Percentiles rank a stretch among this genome's conserved stretches.
Evolutionary conservation across 139 green algal genomes (phyloP).

Genomic region (Chlorella sp.): DNA sequence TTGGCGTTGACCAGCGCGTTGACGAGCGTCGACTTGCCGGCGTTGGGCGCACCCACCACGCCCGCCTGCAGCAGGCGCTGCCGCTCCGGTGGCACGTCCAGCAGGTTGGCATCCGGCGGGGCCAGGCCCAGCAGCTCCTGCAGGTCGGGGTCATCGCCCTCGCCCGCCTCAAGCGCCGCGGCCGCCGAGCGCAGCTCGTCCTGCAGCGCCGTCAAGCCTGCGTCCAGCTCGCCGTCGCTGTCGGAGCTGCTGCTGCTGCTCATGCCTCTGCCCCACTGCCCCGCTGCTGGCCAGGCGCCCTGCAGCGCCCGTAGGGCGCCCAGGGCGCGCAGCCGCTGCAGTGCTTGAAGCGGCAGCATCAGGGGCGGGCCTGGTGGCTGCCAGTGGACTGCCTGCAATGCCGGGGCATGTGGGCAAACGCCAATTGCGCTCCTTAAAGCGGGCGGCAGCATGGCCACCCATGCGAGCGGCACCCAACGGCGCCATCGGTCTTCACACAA

Average conservation of each 20-base stretch:
- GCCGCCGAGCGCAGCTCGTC: neutral
- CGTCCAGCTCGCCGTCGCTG: neutral
- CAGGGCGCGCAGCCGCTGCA: neutral
- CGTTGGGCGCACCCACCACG: constrained; percentile 85
- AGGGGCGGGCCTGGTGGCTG: neutral
- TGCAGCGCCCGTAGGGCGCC: neutral
- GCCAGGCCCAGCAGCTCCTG: neutral
- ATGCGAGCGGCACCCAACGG: too few relatives aligned
- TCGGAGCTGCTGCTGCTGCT: too few relatives aligned
- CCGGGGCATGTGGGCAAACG: too few relatives aligned
- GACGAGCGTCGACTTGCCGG: constrained; percentile 85
- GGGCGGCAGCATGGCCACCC: too few relatives aligned
- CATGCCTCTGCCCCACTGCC: neutral
- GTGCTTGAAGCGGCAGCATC: neutral
- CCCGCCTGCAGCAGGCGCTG: constrained; percentile 55
- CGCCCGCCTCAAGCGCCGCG: neutral
- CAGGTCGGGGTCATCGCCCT: neutral
- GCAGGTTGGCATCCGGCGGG: neutral
- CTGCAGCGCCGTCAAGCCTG: neutral
- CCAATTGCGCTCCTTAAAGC: too few relatives aligned
- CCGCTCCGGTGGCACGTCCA: constrained; percentile 1
- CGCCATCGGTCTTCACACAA: too few relatives aligned
- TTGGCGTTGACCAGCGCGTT: constrained; percentile 81
- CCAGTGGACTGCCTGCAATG: too few relatives aligned
- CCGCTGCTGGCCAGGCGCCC: neutral